Percentiles rank a stretch among this genome's conserved stretches.
phyloP scores from a whole-genome alignment of 73 alveolate genomes.

The Paramecium tetraurelia region DNA sequence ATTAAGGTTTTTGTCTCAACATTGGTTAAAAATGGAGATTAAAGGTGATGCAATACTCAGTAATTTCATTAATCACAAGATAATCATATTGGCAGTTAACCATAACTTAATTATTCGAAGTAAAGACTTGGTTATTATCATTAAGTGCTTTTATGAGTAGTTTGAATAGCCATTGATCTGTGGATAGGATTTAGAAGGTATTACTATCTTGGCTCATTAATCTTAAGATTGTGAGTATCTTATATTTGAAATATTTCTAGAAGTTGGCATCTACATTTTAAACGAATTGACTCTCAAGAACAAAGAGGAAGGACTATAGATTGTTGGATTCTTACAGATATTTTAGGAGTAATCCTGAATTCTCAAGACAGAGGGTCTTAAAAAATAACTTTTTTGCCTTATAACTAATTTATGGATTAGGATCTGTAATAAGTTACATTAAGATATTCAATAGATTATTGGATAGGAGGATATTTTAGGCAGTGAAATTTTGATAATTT shows the following conservation, averaged over 20 bases:
- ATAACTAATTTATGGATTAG: neutral
- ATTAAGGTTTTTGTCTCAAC: neutral
- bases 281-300: neutral
- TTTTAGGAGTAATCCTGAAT: neutral
- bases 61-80: neutral
- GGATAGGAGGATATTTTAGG: neutral
- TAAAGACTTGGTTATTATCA: neutral
- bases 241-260: neutral
- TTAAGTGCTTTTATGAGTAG: neutral
- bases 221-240: neutral
- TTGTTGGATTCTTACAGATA: neutral
- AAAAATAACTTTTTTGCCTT: neutral
- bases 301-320: neutral
- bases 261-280: neutral
- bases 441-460: neutral
- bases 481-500: neutral
- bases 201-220: neutral
- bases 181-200: neutral
- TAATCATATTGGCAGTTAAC: neutral
- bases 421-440: neutral
- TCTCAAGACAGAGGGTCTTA: neutral
- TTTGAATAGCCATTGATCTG: neutral
- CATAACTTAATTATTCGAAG: neutral
- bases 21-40: neutral
- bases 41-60: neutral